Evolutionary conservation across 139 green algal genomes (phyloP), one percentile per base, ranked within the genome.

Genomic region (Coelastrella sp.): DNA sequence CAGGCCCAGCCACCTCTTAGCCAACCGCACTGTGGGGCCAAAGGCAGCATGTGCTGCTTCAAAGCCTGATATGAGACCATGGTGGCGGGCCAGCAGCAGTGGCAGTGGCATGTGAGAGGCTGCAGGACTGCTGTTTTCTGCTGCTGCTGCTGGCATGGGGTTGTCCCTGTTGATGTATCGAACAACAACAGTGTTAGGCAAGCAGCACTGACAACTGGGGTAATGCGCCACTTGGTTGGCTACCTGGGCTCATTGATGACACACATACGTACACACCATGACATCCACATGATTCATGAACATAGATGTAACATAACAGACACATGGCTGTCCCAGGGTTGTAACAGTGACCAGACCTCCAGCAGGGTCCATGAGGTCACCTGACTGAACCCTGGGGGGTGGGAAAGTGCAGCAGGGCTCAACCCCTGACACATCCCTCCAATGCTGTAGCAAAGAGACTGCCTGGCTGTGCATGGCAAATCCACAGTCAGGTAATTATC

Each of bases 1-100:
- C 0, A 87, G 65, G 14, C 90, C 92, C 83, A 97, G 75, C 96
- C 96, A 98, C 19, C 94, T 90, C 22, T 93, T 92, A 49, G 93
- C 93, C 70, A 98, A 89, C 15, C 93, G 91, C 19, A 92, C 92
- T 12, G 93, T 90, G 25, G 92, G 87, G 7, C 91, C 92, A 82
- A 94, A 98, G 0, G 96, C 92, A 0, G 96, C 88, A 74, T 96
- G 93, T 35, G 85, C 73, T 0, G 78, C 95, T 7, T 91, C 78
- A 59, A 95, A 78, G 12, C 80, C 74, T 35, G 90, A 85, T 20
- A 97, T 85, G 8, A 95, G 78, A 8, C 96, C 96, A 60, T 98
- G 96, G 88, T 98, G 96, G 91, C 90, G 94, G 4, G 89, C 92
- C 78, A 94, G 89, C 60, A 92, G 24, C 80, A 96, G 80, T 59